Conservation (phyloP, 495 filamentous ascomycete genomes). For the Penicillium alfredii region DNA sequence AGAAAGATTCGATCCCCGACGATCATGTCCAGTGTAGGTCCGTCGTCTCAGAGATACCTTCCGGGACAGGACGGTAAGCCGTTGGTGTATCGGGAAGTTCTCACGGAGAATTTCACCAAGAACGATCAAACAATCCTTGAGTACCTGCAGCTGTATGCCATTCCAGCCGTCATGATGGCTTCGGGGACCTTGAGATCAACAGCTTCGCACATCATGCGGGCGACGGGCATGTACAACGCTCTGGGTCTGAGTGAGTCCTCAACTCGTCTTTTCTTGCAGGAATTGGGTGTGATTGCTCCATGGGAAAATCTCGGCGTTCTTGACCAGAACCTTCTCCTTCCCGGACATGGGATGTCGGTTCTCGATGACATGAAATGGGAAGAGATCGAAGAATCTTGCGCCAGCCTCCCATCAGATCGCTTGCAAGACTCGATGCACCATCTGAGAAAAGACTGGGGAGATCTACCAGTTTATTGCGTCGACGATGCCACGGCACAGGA, state of each 20-base stretch:
- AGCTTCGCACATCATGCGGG: constrained; percentile 66
- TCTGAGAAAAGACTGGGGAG: constrained; percentile 65
- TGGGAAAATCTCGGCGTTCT: constrained; percentile 73
- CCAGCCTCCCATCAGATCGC: constrained; percentile 21
- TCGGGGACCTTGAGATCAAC: constrained; percentile 51
- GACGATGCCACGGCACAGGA: constrained; percentile 66
- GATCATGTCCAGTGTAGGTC: constrained; percentile 47
- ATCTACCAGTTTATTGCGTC: constrained; percentile 74
- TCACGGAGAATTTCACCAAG: constrained; percentile 28
- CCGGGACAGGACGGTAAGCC: constrained; percentile 28
- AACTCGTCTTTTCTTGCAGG: constrained; percentile 71
- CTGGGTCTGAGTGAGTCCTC: constrained; percentile 47
- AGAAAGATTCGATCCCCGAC: constrained; percentile 57
- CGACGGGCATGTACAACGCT: constrained; percentile 61
- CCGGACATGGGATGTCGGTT: constrained; percentile 40
- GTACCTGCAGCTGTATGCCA: constrained; percentile 59
- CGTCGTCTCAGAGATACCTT: constrained; percentile 35
- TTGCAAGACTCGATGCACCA: constrained; percentile 44
- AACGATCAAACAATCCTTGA: constrained; percentile 56
- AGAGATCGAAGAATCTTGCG: constrained; percentile 23
- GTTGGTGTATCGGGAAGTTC: constrained; percentile 37
- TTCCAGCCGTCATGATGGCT: constrained; percentile 45
- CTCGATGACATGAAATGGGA: constrained; percentile 29
- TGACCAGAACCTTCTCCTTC: constrained; percentile 56
- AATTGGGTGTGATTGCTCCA: constrained; percentile 73